phyloP scores from a whole-genome alignment of 495 filamentous ascomycete genomes.

The Haplographium delicatum region DNA sequence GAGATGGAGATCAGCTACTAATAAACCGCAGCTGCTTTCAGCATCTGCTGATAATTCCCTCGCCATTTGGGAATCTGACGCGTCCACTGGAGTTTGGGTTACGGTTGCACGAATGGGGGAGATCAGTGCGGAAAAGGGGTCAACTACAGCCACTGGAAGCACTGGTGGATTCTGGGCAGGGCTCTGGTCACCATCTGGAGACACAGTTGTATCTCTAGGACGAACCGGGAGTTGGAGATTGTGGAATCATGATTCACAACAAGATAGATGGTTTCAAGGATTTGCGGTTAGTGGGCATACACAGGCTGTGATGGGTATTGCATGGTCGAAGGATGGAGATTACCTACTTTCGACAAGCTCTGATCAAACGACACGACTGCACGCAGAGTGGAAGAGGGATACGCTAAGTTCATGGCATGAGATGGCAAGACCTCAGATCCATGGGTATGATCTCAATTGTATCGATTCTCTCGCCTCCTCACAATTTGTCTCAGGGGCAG shows the following conservation, averaged over 20 bases:
- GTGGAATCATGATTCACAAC: conserved; percentile 56
- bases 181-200: conserved; percentile 80
- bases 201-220: conserved; percentile 70
- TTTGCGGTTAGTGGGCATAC: conserved; percentile 82
- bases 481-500: conserved; percentile 90
- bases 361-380: conserved; percentile 92
- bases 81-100: conserved; percentile 82
- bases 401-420: conserved; percentile 69
- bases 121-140: conserved; percentile 87
- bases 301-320: conserved; percentile 67
- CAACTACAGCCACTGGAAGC: conserved; percentile 91
- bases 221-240: conserved; percentile 90
- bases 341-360: conserved; percentile 85
- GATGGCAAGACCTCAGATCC: conserved; percentile 91
- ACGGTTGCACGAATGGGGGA: conserved; percentile 81
- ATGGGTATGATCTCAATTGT: conserved; percentile 97
- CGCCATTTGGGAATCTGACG: conserved; percentile 84
- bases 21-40: conserved; percentile 69
- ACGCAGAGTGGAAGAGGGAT: conserved; percentile 70
- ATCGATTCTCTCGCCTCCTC: conserved; percentile 64
- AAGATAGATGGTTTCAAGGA: conserved; percentile 67
- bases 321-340: conserved; percentile 77
- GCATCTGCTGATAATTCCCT: conserved; percentile 94
- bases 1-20: conserved; percentile 58
- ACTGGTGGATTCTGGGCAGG: conserved; percentile 95